Base-by-base conservation (phyloP, 208 protist species). In the Vickermania ingenoplastis region DNA sequence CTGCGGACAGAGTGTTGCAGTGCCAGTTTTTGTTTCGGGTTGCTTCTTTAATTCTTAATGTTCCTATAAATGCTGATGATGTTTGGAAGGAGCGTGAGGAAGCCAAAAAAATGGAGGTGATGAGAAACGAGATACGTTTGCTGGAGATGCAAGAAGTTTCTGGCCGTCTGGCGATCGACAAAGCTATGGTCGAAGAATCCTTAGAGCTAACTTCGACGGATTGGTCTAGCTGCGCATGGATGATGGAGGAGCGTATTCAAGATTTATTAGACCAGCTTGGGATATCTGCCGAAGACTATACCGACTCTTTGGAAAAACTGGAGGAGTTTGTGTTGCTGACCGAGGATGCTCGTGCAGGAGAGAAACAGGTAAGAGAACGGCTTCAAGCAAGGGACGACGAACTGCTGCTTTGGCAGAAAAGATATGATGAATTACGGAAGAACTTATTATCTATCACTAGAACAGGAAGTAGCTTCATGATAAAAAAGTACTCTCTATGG, bases 251-350 rank as follows among this genome's bases (percentile, higher is more conserved):
- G 30, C 50, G 7, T 25, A 29, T 49, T 49, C 5, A 24, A 4
- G 57, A 25, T 13, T 53, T 54, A 21, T 22, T 54, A 4, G 13
- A 17, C 21, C 14, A 61, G 24, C 36, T 61, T 7, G 41, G 41
- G 5, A 11, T 22, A 11, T 22, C 23, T 29, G 11, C 24, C 4
- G 54, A 14, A 22, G 54, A 29, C 41, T 41, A 41, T 29, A 41
- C 54, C 11, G 54, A 59, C 7, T n/a, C 17, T 14, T 41, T 59
- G n/a, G 54, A 59, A 25, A 14, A 41, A 25, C 54, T 59, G 54
- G 27, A 41, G 17, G 54, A 48, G 21, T 41, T 17, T 29, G 24
- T 41, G n/a, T 5, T 17, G 4, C 17, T 59, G 27, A 4, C 41
- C 5, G 54, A 59, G 26, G 54, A 14, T 59, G 54, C 54, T 11